Conservation (phyloP, 1,284 basidiomycete genomes). For the Pseudozyma thailandica region DNA sequence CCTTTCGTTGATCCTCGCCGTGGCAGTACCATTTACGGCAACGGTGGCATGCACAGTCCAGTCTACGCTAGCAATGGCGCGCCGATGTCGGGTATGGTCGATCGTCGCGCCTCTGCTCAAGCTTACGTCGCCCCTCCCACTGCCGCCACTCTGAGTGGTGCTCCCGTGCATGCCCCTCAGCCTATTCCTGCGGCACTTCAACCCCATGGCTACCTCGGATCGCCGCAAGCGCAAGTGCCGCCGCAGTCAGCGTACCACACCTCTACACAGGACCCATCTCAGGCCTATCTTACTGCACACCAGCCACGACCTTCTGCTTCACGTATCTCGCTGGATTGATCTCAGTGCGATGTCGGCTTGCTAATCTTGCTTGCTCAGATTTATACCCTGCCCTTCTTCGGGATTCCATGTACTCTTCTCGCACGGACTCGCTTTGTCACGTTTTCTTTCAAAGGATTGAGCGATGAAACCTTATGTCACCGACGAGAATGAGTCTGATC, state of each 20-base stretch:
- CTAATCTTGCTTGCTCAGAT: too few relatives aligned
- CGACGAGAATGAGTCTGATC: too few relatives aligned
- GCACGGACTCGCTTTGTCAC: neutral
- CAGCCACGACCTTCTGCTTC: slow-evolving; percentile 19
- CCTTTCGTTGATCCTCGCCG: slow-evolving; percentile 2
- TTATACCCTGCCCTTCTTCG: too few relatives aligned
- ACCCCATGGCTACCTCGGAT: neutral
- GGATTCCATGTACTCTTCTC: too few relatives aligned
- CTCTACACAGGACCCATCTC: neutral
- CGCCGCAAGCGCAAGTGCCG: slow-evolving; percentile 3
- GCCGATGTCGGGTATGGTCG: neutral
- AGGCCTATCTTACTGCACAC: slow-evolving; percentile 7
- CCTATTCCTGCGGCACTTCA: slow-evolving; percentile 9
- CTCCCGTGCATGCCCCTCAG: slow-evolving; percentile 12
- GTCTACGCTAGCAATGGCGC: slow-evolving; percentile 5
- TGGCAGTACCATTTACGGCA: neutral
- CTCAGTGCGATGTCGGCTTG: neutral
- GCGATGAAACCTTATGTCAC: too few relatives aligned
- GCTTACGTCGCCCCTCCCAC: slow-evolving; percentile 1
- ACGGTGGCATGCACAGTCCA: slow-evolving; percentile 7
- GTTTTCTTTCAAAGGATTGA: too few relatives aligned
- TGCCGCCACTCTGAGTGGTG: slow-evolving; percentile 13
- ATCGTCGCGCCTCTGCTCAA: slow-evolving; percentile 1
- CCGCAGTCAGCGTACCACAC: neutral
- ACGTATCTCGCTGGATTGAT: slow-evolving; percentile 30